A percentile compares a stretch with the other conserved stretches of the same genome.
Conservation (phyloP, 2,329 filamentous ascomycete species). For the Tolypocladium endophyticum region DNA sequence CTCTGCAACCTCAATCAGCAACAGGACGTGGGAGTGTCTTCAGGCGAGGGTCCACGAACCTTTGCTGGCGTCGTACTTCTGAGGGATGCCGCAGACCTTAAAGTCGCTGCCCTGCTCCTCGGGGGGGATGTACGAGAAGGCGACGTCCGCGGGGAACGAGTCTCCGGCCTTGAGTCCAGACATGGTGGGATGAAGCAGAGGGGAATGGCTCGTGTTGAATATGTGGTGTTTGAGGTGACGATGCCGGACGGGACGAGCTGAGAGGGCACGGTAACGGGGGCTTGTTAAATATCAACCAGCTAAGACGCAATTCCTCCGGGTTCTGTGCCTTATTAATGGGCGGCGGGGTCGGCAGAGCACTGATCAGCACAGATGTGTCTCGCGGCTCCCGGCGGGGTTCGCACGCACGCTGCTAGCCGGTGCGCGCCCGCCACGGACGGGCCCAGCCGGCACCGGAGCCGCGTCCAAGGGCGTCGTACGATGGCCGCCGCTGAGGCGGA, state of each 20-base stretch:
- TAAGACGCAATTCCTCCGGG: not conserved
- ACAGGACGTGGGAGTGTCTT: not conserved
- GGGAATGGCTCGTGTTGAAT: not conserved
- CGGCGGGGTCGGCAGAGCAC: not conserved
- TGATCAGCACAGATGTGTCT: not conserved
- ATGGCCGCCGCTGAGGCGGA: not conserved
- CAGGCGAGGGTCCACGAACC: constrained; percentile 29
- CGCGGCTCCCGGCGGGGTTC: not conserved
- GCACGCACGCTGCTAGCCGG: not conserved
- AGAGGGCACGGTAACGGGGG: not conserved
- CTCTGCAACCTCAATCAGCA: constrained; percentile 23
- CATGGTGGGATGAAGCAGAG: constrained; percentile 21
- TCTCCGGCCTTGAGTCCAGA: constrained; percentile 70
- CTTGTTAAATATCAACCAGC: not conserved
- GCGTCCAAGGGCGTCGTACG: not conserved
- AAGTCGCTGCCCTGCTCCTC: constrained; percentile 56
- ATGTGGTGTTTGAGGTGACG: not conserved
- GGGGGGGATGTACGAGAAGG: constrained; percentile 76
- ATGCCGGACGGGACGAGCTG: not conserved
- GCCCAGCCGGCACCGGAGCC: not conserved
- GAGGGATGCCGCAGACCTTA: constrained; percentile 67
- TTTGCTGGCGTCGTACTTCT: constrained; percentile 70
- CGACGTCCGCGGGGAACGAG: constrained; percentile 68
- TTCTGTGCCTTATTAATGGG: not conserved
- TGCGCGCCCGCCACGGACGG: not conserved